A percentile compares a stretch with the other conserved stretches of the same genome.
phyloP scores from a whole-genome alignment of 768 basidiomycete genomes.

The Leccinum aurantiacum region DNA sequence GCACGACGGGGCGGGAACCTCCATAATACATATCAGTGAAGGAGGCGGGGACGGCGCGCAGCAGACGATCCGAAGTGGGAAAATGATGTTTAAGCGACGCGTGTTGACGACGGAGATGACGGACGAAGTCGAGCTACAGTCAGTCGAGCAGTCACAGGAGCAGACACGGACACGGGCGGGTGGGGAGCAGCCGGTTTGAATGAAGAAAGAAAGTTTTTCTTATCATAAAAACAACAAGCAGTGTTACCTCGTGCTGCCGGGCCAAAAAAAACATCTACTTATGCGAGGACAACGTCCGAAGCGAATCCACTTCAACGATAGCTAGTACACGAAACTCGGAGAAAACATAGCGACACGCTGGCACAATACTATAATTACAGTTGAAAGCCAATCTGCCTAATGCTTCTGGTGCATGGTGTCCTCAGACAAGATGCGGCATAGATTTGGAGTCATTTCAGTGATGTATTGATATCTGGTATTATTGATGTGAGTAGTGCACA shows the following conservation, averaged over 20 bases:
- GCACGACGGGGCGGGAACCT: background rate
- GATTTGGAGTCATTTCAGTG: background rate
- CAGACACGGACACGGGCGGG: background rate
- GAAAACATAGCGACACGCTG: background rate
- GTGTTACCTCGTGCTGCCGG: background rate
- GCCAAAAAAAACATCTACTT: background rate
- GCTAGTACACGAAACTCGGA: too few species aligned
- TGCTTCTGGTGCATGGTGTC: background rate
- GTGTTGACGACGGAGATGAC: background rate
- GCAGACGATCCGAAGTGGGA: slow-evolving; percentile 3
- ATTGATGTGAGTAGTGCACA: too few species aligned
- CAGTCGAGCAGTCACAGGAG: background rate
- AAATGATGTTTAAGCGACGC: slow-evolving; percentile 11
- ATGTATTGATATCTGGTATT: too few species aligned
- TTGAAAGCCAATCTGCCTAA: background rate
- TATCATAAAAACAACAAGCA: too few species aligned
- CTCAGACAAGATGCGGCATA: background rate
- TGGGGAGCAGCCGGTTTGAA: background rate
- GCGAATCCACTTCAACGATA: background rate
- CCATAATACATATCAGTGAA: background rate
- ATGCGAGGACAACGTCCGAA: background rate
- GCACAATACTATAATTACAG: background rate
- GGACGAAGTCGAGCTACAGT: slow-evolving; percentile 6
- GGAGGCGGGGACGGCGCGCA: background rate
- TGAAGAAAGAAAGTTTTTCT: background rate